Evolutionary conservation across 345 rosid genomes (phyloP), one percentile per base, ranked within the genome.

Genomic region (Clarkia xantiana): DNA sequence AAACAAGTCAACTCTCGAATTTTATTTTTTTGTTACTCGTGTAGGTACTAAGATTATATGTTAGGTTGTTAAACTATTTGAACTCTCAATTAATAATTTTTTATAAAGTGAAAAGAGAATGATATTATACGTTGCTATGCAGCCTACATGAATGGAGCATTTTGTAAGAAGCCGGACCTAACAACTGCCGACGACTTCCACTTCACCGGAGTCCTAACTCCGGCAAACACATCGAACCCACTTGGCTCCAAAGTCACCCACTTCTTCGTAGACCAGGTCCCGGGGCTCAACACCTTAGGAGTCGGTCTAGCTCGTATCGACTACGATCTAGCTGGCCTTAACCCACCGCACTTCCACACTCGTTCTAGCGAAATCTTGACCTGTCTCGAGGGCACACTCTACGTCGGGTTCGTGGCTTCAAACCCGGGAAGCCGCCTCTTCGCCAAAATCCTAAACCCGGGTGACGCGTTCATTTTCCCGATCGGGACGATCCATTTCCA

Each of bases 381-480:
- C 1, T 58, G 59, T 41, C 12, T 16, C 1, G 25, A 63, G n/a
- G 68, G 68, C 3, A 59, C 22, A 2, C 69, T 67, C 39, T 60
- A 59, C 18, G 68, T 58, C 11, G 71, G 72, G 2, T 71, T 71
- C 43, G 69, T 66, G 1, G 17, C 45, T n/a, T 36, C 71, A 11
- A 51, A 63, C 7, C 58, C 60, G 0, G 53, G 48, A 9, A 50
- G 51, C 15, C 70, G 63, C 12, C 53, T 73, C 48, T 58, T 73
- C 60, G 50, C 71, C 1, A 73, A 68, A 61, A 63, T 68, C 47
- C 63, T 72, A 40, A 57, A 72, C 13, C 77, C 77, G 0, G 77
- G 77, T 51, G 78, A 73, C 6, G 69, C 69, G 2, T 69, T 73
- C 36, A 74, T 73, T 51, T 73, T 69, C 48, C 78, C 78, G 2